phyloP scores from a whole-genome alignment of 495 filamentous ascomycete species.

The Penicillium crystallinum region DNA sequence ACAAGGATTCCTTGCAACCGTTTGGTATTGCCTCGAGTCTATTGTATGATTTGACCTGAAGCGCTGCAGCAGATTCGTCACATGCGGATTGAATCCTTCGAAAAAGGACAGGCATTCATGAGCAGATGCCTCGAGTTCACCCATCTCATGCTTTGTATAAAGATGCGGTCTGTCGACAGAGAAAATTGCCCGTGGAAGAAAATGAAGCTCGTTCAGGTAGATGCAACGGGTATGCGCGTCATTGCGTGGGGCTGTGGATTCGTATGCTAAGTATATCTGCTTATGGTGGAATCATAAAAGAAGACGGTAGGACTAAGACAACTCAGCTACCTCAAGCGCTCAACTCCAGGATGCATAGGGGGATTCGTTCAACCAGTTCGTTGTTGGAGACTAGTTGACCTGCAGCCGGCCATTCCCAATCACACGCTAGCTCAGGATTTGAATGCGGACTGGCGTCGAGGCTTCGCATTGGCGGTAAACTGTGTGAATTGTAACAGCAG shows the following conservation, averaged over 20 bases:
- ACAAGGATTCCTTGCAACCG: conserved; percentile 5
- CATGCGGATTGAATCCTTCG: background rate
- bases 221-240: background rate
- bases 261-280: background rate
- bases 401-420: conserved; percentile 24
- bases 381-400: conserved; percentile 1
- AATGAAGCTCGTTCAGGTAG: background rate
- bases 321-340: background rate
- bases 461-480: conserved; percentile 10
- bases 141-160: background rate
- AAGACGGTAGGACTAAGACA: background rate
- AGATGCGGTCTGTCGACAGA: background rate
- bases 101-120: background rate
- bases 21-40: conserved; percentile 6
- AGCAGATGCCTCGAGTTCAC: background rate
- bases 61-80: conserved; percentile 2
- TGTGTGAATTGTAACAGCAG: conserved; percentile 3
- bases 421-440: conserved; percentile 23
- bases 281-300: background rate
- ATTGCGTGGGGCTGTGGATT: background rate
- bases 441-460: conserved; percentile 13
- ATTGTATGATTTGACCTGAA: conserved; percentile 3
- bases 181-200: background rate
- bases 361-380: conserved; percentile 13
- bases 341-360: background rate